A percentile compares a stretch with the other conserved stretches of the same genome.
These are phyloP conservation scores for Pseudocercospora fuligena DNA, from an alignment of 2,329 filamentous ascomycete genomes.

Conservation along the genomic window DNA sequence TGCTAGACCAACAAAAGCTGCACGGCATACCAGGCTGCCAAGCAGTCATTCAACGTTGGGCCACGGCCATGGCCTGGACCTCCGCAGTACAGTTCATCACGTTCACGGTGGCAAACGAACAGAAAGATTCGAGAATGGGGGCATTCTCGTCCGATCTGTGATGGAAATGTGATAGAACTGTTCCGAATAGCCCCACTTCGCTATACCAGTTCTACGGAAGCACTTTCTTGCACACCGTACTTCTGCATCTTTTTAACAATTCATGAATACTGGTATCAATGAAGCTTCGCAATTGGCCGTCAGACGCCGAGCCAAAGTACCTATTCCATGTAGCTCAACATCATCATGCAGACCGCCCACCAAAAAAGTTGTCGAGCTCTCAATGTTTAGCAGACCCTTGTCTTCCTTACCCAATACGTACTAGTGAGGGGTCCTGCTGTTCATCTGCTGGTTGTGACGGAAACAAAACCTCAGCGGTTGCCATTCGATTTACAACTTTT, in stretches of 20 bases:
- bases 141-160: too few species aligned
- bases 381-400: background rate
- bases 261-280: background rate
- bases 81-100: background rate
- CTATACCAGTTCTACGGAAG: background rate
- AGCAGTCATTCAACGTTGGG: background rate
- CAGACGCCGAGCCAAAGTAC: slow-evolving; percentile 13
- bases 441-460: background rate
- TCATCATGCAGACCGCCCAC: slow-evolving; percentile 9
- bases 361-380: background rate
- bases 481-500: background rate
- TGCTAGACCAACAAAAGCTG: too few species aligned
- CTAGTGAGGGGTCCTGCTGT: background rate
- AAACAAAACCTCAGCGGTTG: background rate
- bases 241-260: background rate
- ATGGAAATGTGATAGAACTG: background rate
- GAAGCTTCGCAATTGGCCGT: slow-evolving; percentile 6
- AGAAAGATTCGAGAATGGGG: too few species aligned
- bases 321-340: background rate
- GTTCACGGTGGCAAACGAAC: background rate
- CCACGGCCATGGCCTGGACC: background rate
- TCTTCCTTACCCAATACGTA: background rate
- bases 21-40: too few species aligned
- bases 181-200: background rate
- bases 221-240: background rate